Evolutionary conservation across 1,284 basidiomycete species (phyloP).

Genomic region (Naganishia albida): DNA sequence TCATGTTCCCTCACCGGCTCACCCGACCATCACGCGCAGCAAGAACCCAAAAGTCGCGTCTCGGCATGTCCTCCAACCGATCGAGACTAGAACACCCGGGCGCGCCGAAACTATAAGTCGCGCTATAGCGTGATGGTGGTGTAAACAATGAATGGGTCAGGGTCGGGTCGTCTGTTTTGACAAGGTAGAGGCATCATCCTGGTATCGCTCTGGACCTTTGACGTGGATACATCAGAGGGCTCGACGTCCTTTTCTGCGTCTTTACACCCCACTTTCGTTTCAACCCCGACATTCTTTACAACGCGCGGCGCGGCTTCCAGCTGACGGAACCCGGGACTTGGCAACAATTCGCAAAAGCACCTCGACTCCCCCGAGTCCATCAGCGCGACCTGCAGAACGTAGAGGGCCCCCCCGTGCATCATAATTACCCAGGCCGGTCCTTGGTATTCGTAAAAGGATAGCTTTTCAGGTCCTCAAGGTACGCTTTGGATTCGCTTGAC

Average conservation of each 20-base stretch:
- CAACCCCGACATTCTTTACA: constrained; percentile 7
- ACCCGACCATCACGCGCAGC: too few species aligned
- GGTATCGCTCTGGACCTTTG: too few species aligned
- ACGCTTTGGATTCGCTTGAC: not conserved
- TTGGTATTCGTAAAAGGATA: not conserved
- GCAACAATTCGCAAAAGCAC: too few species aligned
- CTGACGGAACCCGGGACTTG: not conserved
- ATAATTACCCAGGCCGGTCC: constrained; percentile 9
- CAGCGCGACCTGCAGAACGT: too few species aligned
- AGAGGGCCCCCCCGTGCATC: too few species aligned
- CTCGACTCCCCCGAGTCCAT: too few species aligned
- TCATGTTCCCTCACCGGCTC: too few species aligned
- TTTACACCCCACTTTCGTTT: constrained; percentile 20
- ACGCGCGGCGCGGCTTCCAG: constrained; percentile 2
- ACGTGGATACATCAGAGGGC: constrained; percentile 4
- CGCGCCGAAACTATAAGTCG: too few species aligned
- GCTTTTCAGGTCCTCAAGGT: not conserved
- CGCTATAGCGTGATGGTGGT: too few species aligned
- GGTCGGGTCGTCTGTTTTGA: not conserved
- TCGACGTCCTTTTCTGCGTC: constrained; percentile 14
- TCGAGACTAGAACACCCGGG: too few species aligned
- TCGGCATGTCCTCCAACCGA: too few species aligned
- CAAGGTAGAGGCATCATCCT: not conserved
- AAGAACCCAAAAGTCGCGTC: too few species aligned
- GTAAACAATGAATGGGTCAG: not conserved